Conservation (phyloP, 2,329 filamentous ascomycete species). For the Corinectria fuckeliana region DNA sequence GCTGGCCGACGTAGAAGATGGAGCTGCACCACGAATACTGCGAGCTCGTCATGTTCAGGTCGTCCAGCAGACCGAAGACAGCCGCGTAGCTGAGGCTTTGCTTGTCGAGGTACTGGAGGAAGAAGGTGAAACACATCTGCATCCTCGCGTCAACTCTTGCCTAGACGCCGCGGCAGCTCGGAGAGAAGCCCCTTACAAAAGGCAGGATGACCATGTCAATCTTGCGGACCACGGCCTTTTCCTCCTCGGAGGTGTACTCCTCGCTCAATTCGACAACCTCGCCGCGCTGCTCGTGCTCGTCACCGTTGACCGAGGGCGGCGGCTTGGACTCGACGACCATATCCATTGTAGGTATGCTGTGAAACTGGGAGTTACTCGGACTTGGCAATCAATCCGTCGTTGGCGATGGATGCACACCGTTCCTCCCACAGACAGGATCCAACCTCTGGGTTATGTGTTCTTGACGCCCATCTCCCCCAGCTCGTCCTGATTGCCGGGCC, state of each 20-base stretch:
- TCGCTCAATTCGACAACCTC: constrained; percentile 17
- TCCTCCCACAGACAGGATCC: background rate
- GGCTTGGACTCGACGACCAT: constrained; percentile 9
- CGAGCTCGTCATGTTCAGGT: constrained; percentile 50
- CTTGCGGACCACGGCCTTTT: constrained; percentile 40
- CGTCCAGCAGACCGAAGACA: constrained; percentile 53
- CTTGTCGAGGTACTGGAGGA: constrained; percentile 55
- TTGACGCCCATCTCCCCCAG: background rate
- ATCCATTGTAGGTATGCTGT: background rate
- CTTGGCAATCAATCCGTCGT: background rate
- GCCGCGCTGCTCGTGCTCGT: constrained; percentile 16
- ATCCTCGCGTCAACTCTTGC: background rate
- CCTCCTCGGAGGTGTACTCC: constrained; percentile 37
- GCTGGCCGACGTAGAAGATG: constrained; percentile 54
- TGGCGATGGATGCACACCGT: background rate
- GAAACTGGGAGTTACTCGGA: background rate
- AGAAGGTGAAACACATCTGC: constrained; percentile 49
- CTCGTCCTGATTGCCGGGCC: background rate
- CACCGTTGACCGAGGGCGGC: background rate
- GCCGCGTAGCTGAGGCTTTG: constrained; percentile 57
- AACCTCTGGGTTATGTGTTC: constrained; percentile 13
- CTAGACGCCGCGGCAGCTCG: background rate
- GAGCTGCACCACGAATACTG: constrained; percentile 58
- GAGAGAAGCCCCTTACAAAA: constrained; percentile 28
- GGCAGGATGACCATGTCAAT: constrained; percentile 43